Base-by-base conservation (phyloP, 164 flowering plant genomes). In the Taxillus chinensis region DNA sequence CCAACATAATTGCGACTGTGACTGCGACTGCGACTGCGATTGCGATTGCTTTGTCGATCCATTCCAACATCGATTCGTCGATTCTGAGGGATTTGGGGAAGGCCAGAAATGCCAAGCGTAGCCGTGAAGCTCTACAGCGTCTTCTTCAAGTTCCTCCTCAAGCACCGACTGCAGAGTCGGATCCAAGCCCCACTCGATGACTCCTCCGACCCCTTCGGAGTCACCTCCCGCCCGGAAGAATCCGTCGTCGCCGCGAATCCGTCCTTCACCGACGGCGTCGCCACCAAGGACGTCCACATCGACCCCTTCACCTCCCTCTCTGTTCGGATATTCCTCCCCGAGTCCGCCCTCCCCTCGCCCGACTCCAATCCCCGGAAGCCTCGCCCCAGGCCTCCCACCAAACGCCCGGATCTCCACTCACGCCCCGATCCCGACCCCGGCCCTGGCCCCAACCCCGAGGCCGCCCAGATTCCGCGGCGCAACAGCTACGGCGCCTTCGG, bases 41-140 rank as follows among this genome's bases (percentile, higher is more conserved):
- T 27, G 27, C 27, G 27, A 27, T 27, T 27, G 27, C 27, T 27
- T 27, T 27, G 27, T 27, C 27, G 27, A 27, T 27, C 27, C 27
- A 27, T 27, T 27, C 27, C 27, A 27, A 27, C 27, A 27, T 27
- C 13, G 12, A 48, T 48, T 11, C 51, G 51, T 48, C 12, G 9
- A 3, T 7, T 48, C 4, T 48, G 51, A 48, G 10, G 13, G 51
- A 48, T 48, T 48, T 48, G 12, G 51, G 12, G 51, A 48, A 14
- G 13, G 13, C 4, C 13, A 48, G 51, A 68, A 69, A 92, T 92
- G 98, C 96, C 96, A 60, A 86, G 81, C 74, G 83, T 92, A 9
- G 85, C 86, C 51, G 93, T 90, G 67, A 90, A 88, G 73, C 70
- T 92, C 8, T 90, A 90, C 80, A 87, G 98, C 79, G 87, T 90